Evolutionary conservation across 2,329 filamentous ascomycete species (phyloP).

Genomic region (Ascochyta koolunga): DNA sequence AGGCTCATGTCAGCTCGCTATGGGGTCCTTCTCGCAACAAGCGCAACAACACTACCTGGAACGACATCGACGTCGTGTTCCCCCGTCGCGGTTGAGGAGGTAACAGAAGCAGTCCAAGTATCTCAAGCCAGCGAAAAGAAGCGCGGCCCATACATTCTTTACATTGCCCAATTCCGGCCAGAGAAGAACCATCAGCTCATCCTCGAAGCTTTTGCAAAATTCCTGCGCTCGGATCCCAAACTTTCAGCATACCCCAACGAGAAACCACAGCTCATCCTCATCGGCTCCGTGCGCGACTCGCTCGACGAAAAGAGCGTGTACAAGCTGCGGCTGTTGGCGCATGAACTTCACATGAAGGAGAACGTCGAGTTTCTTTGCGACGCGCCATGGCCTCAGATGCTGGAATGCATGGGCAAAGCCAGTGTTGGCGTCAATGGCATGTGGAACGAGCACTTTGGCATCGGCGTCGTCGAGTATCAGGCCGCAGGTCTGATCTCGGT

Average conservation of each 20-base stretch:
- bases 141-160: constrained; percentile 77
- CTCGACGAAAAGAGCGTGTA: constrained; percentile 82
- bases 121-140: constrained; percentile 70
- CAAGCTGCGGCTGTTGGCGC: constrained; percentile 81
- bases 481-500: constrained; percentile 92
- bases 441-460: constrained; percentile 99
- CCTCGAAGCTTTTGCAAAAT: constrained; percentile 80
- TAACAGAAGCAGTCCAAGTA: constrained; percentile 76
- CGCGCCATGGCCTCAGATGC: constrained; percentile 84
- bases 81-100: constrained; percentile 89
- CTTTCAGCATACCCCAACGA: constrained; percentile 53
- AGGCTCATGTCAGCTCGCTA: constrained; percentile 73
- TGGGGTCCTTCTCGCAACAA: constrained; percentile 66
- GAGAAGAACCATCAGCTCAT: constrained; percentile 96
- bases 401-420: constrained; percentile 76
- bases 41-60: constrained; percentile 55
- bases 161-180: constrained; percentile 95
- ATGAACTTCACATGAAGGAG: constrained; percentile 81
- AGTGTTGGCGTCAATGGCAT: constrained; percentile 94
- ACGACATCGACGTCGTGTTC: constrained; percentile 78
- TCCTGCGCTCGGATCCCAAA: constrained; percentile 55
- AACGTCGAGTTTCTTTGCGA: constrained; percentile 87
- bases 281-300: constrained; percentile 90
- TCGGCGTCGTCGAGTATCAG: constrained; percentile 97
- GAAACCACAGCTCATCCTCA: constrained; percentile 74